These are phyloP conservation scores for Vanrija sp. DNA, from an alignment of 1,284 basidiomycete species.

Conservation along the genomic window DNA sequence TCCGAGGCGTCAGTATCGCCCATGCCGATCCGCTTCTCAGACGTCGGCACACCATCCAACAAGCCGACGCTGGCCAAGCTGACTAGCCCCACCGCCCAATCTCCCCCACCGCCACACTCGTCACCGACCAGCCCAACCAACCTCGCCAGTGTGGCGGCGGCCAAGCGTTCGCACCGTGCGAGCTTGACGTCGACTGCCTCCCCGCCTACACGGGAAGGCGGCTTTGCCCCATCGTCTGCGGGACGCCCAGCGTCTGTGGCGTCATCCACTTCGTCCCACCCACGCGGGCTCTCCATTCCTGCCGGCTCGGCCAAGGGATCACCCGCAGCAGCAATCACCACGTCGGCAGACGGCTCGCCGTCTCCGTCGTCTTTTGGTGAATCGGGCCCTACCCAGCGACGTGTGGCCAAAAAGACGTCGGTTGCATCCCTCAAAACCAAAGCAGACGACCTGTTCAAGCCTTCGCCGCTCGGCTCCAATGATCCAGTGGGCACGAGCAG, in stretches of 20 bases:
- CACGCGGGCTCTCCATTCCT: constrained; percentile 21
- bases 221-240: constrained; percentile 23
- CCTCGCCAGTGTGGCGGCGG: not conserved
- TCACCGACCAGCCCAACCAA: not conserved
- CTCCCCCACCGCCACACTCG: not conserved
- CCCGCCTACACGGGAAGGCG: constrained; percentile 11
- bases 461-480: constrained; percentile 1
- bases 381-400: not conserved
- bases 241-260: constrained; percentile 24
- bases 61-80: not conserved
- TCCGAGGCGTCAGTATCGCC: not conserved
- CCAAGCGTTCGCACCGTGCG: not conserved
- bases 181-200: constrained; percentile 6
- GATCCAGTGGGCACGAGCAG: too few species aligned
- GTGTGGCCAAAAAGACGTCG: constrained; percentile 4
- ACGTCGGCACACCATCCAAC: not conserved
- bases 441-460: constrained; percentile 1
- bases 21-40: not conserved
- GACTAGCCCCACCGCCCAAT: not conserved
- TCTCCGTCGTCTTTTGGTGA: constrained; percentile 6
- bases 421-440: constrained; percentile 5
- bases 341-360: constrained; percentile 15
- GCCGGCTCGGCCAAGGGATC: constrained; percentile 17
- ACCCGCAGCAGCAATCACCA: constrained; percentile 34
- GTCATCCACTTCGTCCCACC: constrained; percentile 23